These are phyloP conservation scores for Lichenothelia convexa DNA, from an alignment of 495 filamentous ascomycete genomes.

Conservation along the genomic window DNA sequence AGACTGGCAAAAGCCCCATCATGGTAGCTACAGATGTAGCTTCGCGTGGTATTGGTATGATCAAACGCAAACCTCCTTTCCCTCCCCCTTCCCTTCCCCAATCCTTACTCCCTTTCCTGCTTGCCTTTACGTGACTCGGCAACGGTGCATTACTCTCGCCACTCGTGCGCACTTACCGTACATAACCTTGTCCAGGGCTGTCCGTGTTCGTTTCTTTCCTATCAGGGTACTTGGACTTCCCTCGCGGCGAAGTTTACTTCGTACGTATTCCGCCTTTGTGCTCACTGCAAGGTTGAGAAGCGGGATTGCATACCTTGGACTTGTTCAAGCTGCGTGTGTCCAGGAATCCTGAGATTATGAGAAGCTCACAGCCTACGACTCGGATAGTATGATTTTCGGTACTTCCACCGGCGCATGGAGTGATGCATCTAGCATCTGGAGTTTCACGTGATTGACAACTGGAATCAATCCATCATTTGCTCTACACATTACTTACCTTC, in stretches of 20 bases:
- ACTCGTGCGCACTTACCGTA: conserved; percentile 57
- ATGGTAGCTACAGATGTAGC: conserved; percentile 98
- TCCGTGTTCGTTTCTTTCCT: conserved; percentile 61
- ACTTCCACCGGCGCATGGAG: conserved; percentile 34
- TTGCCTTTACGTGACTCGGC: conserved; percentile 21
- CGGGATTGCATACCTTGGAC: conserved; percentile 59
- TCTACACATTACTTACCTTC: conserved; percentile 27
- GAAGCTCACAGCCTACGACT: conserved; percentile 30
- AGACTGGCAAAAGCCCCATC: conserved; percentile 85
- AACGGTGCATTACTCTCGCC: conserved; percentile 83
- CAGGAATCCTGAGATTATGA: conserved; percentile 55
- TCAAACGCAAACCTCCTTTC: conserved; percentile 37
- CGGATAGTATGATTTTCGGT: conserved; percentile 13
- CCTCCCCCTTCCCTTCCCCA: conserved; percentile 23
- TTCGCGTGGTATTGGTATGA: conserved; percentile 99
- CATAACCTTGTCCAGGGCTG: conserved; percentile 70
- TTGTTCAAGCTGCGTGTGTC: conserved; percentile 49
- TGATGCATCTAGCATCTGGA: conserved; percentile 34
- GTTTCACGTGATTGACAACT: conserved; percentile 41
- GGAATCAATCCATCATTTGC: conserved; percentile 37
- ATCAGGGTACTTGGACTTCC: conserved; percentile 71
- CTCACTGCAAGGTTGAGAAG: conserved; percentile 56
- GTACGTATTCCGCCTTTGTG: conserved; percentile 53
- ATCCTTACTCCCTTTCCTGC: conserved; percentile 37
- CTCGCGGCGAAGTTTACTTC: conserved; percentile 58